These are phyloP conservation scores for Phoma sp. DNA, from an alignment of 2,329 filamentous ascomycete genomes.

Conservation along the genomic window DNA sequence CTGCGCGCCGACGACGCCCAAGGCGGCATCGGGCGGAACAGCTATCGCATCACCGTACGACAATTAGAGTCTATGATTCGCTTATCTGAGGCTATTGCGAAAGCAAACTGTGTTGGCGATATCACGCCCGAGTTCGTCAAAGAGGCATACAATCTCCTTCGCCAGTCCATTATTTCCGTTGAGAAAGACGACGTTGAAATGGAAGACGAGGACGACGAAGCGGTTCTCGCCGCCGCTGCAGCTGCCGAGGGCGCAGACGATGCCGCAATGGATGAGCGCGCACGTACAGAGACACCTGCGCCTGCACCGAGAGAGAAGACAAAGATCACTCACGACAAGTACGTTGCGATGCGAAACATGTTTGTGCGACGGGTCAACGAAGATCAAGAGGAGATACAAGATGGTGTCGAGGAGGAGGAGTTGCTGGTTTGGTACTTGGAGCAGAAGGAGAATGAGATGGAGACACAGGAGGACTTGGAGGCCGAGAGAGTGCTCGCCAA, in stretches of 20 bases:
- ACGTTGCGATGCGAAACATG: constrained; percentile 86
- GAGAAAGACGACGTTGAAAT: constrained; percentile 98
- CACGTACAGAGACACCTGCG: constrained; percentile 47
- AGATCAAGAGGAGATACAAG: constrained; percentile 75
- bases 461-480: constrained; percentile 81
- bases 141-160: constrained; percentile 88
- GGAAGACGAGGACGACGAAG: constrained; percentile 77
- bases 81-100: constrained; percentile 95
- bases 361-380: constrained; percentile 83
- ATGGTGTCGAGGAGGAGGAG: constrained; percentile 84
- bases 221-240: constrained; percentile 59
- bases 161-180: constrained; percentile 95
- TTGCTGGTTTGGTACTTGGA: constrained; percentile 91
- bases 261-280: constrained; percentile 38
- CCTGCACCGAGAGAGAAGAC: constrained; percentile 65
- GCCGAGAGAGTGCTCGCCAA: constrained; percentile 73
- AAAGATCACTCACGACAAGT: constrained; percentile 95
- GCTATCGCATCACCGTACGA: constrained; percentile 95
- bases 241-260: constrained; percentile 56
- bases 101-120: constrained; percentile 94
- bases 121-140: constrained; percentile 84
- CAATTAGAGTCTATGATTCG: constrained; percentile 97
- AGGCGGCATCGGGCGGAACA: constrained; percentile 91
- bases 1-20: constrained; percentile 91
- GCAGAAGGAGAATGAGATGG: constrained; percentile 82